Evolutionary conservation across 176 grass and related monocot species (phyloP), one percentile per base, ranked within the genome.

Genomic region (Canna indica): DNA sequence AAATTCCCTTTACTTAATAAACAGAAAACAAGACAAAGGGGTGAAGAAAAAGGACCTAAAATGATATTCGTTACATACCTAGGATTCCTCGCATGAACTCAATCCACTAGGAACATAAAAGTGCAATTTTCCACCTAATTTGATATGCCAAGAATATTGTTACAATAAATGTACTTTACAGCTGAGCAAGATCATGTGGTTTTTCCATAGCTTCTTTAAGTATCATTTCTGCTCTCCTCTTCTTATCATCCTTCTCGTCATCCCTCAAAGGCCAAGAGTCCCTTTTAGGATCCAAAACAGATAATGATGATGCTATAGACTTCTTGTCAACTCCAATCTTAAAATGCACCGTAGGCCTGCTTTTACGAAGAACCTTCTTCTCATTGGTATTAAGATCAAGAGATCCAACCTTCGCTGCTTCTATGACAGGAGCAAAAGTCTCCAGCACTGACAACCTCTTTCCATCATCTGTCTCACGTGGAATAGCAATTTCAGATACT

Each of bases 351-450:
- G 46, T n/a, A 4, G 80, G 84, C 72, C 86, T 99, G 56, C 83
- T 81, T 30, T 74, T 81, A 1, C 76, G 90, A 71, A 91, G 64
- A 71, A 84, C 68, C 66, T 45, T 83, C 34, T 78, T 88, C 20
- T 76, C 68, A 48, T 57, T 73, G 56, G 74, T n/a, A 34, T 73
- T 73, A 48, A 64, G 62, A 78, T 79, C 77, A 75, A 83, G 24
- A 34, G 82, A 80, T 73, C 76, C 86, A 46, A 36, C 22, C 17
- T 71, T 72, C 70, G 87, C 76, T 45, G 75, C 79, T 42, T 88
- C 84, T 67, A 94, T 86, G 28, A 74, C 84, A 22, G 84, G 86
- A 1, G 86, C 89, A 80, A 93, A 99, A 50, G 77, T 80, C 7
- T 93, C 89, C 53, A 93, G 78, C 28, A 86, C 58, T 52, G 90